phyloP scores from a whole-genome alignment of 768 basidiomycete genomes.

The Tephrocybe sp. region DNA sequence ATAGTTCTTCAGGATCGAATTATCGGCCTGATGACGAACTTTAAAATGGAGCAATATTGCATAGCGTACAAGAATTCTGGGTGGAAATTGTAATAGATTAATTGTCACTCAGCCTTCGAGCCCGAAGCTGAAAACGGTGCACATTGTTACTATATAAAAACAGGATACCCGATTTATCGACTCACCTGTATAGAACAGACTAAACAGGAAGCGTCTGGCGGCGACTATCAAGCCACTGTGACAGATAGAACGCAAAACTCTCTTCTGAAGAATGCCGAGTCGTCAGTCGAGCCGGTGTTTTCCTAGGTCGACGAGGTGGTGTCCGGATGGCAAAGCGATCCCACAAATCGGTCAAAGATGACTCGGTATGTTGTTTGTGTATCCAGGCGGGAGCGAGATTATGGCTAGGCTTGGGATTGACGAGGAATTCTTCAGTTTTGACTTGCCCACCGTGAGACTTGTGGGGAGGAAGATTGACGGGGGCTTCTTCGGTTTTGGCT shows the following conservation, averaged over 20 bases:
- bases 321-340: constrained; percentile 5
- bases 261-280: not conserved
- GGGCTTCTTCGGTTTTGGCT: constrained; percentile 3
- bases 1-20: not conserved
- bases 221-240: constrained; percentile 8
- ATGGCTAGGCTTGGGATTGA: constrained; percentile 3
- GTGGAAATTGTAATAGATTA: too few relatives aligned
- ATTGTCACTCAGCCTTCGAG: too few relatives aligned
- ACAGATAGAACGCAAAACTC: constrained; percentile 2
- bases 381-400: constrained; percentile 19
- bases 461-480: too few relatives aligned
- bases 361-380: constrained; percentile 10
- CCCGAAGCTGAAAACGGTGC: not conserved
- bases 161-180: not conserved
- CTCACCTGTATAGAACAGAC: not conserved
- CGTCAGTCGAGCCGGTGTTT: not conserved
- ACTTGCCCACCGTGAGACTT: not conserved
- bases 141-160: not conserved
- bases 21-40: constrained; percentile 5
- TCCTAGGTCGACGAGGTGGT: not conserved
- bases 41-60: too few relatives aligned
- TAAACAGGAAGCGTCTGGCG: not conserved
- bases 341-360: not conserved
- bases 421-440: constrained; percentile 2
- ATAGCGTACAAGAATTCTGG: too few relatives aligned